These are phyloP conservation scores for Monocercomonoides exilis DNA, from an alignment of 78 protist species.

Conservation along the genomic window DNA sequence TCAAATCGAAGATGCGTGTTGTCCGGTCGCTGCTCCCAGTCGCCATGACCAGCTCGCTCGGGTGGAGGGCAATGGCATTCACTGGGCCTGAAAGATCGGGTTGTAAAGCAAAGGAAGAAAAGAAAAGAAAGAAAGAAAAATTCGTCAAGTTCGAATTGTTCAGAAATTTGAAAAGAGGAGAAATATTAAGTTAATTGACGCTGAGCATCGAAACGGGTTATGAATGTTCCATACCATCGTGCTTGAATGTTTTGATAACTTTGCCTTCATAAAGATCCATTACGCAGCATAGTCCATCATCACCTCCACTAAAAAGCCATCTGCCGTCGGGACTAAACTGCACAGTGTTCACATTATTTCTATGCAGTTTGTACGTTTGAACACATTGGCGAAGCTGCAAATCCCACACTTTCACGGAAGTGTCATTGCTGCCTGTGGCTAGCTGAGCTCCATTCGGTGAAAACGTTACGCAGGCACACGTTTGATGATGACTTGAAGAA, in stretches of 20 bases:
- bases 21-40: background rate
- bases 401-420: background rate
- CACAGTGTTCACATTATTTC: background rate
- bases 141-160: too few species aligned
- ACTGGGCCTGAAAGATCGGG: background rate
- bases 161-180: too few species aligned
- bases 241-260: background rate
- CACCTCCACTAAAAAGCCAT: background rate
- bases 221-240: too few species aligned
- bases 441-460: background rate
- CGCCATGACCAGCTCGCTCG: background rate
- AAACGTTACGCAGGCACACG: background rate
- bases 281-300: background rate
- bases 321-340: background rate
- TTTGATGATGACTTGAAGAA: background rate
- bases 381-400: background rate
- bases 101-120: background rate
- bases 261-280: background rate
- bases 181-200: too few species aligned
- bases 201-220: too few species aligned
- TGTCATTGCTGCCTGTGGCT: background rate
- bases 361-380: background rate
- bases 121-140: too few species aligned
- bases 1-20: background rate
- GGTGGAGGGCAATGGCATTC: background rate